A percentile compares a stretch with the other conserved stretches of the same genome.
These are phyloP conservation scores for Lophiostoma macrostomum DNA, from an alignment of 495 filamentous ascomycete genomes.

Conservation along the genomic window DNA sequence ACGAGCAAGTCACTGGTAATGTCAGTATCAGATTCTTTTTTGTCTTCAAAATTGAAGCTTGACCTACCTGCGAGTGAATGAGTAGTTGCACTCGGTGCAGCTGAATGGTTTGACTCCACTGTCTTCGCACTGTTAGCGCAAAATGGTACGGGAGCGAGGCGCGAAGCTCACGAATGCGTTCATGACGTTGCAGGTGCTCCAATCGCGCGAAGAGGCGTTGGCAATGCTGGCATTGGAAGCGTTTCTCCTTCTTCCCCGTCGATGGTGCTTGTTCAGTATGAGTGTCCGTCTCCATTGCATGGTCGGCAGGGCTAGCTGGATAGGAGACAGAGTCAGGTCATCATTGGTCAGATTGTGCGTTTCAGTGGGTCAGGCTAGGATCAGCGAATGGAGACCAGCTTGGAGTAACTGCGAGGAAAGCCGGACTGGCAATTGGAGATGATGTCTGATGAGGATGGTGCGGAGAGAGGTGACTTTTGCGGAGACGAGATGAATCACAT, in stretches of 20 bases:
- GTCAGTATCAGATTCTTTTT: constrained; percentile 32
- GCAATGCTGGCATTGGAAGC: constrained; percentile 30
- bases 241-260: constrained; percentile 28
- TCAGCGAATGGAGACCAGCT: neutral
- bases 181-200: constrained; percentile 60
- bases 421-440: constrained; percentile 7
- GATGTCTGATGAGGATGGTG: neutral
- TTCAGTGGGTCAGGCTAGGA: neutral
- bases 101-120: constrained; percentile 60
- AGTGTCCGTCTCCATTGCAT: constrained; percentile 17
- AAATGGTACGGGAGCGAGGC: neutral
- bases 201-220: constrained; percentile 53
- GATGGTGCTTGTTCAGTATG: constrained; percentile 2
- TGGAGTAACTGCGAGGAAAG: neutral
- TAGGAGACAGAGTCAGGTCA: neutral
- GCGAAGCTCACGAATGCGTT: constrained; percentile 47
- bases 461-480: constrained; percentile 4
- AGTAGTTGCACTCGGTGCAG: constrained; percentile 53
- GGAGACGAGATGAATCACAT: neutral
- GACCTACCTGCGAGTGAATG: constrained; percentile 54
- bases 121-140: constrained; percentile 31
- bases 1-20: constrained; percentile 18
- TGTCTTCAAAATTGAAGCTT: constrained; percentile 29
- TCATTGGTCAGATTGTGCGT: constrained; percentile 1
- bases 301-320: neutral